phyloP scores from a whole-genome alignment of 2,329 filamentous ascomycete species.

The Nemania serpens region DNA sequence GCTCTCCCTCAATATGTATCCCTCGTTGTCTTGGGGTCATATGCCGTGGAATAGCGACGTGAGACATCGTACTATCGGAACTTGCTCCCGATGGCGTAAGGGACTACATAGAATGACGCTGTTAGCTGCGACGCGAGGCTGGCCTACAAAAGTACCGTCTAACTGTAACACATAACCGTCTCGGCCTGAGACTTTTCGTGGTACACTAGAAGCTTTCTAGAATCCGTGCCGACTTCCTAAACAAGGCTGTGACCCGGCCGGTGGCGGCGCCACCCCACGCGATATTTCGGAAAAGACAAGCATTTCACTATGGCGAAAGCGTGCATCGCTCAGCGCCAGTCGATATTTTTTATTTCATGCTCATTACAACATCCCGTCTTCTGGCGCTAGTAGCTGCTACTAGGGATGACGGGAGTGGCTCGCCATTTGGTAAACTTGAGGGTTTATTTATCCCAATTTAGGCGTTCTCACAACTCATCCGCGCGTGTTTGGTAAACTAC shows the following conservation, averaged over 20 bases:
- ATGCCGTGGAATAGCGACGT: conserved; percentile 1
- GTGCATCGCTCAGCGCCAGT: background rate
- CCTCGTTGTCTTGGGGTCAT: background rate
- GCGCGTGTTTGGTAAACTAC: background rate
- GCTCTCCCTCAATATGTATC: background rate
- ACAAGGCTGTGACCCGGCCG: conserved; percentile 18
- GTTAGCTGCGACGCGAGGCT: conserved; percentile 1
- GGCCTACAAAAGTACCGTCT: conserved; percentile 3
- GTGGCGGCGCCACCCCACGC: conserved; percentile 9
- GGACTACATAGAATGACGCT: conserved; percentile 1
- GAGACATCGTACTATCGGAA: conserved; percentile 19
- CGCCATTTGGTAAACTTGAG: background rate
- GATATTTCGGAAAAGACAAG: background rate
- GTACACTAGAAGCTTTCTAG: conserved; percentile 25
- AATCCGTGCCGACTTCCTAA: conserved; percentile 17
- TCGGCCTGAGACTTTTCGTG: conserved; percentile 21
- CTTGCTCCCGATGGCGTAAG: background rate
- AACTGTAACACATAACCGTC: background rate
- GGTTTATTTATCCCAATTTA: background rate
- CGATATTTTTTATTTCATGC: background rate
- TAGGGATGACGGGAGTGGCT: conserved; percentile 4
- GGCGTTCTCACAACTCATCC: background rate
- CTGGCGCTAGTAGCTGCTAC: conserved; percentile 7
- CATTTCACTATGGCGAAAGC: background rate
- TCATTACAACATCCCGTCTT: background rate